Evolutionary conservation across 176 grass and related monocot species (phyloP), one percentile per base, ranked within the genome.

Genomic region (Zoysia pacifica): DNA sequence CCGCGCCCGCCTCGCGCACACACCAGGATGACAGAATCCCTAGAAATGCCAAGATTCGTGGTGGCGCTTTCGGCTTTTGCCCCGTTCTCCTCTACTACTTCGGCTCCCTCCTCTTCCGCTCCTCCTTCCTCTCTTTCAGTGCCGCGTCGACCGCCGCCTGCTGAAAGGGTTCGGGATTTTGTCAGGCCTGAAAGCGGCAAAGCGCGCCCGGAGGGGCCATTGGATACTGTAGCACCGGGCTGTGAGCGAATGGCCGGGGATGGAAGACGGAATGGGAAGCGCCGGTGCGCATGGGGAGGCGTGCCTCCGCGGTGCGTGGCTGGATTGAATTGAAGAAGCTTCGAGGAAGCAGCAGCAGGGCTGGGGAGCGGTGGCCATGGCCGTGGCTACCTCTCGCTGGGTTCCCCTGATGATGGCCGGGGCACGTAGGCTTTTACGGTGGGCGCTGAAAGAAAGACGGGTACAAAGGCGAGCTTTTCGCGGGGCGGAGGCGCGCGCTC

Each of bases 21-120:
- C 47, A 69, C 77, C 65, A 10, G 61, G 15, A 53, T 78, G 76
- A 78, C 76, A 78, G 75, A 91, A 88, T 81, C 89, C 89, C 85
- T 85, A 91, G 81, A 91, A 91, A 91, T 91, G 89, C 89, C 89
- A 87, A 91, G 81, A 91, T 91, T 91, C 89, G 85, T 0, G 68
- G 55, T 14, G 12, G 4, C 15, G 39, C 77, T 79, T 79, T 79
- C 59, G 41, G 58, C 87, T 76, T 81, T 85, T 67, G 49, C 47
- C 49, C 39, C 13, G 28, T 28, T 28, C 28, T 28, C 28, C 28
- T 28, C 28, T 28, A 28, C 0, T 28, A 28, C 28, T 28, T 28
- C 28, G 28, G 28, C 48, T 19, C 18, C 48, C 39, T 18, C 39
- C 38, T 37, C 38, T 19, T 43, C 49, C 64, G 59, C 72, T 46